Conservation (phyloP, 2,329 filamentous ascomycete species). For the Diaporthe citriasiana region DNA sequence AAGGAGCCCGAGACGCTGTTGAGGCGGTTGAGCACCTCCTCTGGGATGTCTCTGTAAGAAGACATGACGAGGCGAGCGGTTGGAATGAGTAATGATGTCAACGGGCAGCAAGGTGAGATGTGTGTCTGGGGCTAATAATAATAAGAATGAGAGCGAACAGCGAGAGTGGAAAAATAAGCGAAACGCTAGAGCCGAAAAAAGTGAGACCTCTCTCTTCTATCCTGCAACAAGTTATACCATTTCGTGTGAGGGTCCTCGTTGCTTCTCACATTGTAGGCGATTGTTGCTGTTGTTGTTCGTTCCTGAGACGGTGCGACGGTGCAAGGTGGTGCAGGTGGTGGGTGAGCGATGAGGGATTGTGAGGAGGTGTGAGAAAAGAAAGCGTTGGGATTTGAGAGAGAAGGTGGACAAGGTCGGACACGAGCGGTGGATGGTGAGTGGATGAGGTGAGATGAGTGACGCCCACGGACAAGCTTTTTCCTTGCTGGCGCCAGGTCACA, state of each 20-base stretch:
- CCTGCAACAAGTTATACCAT: conserved; percentile 6
- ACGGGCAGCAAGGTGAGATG: neutral
- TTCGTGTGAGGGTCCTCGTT: conserved; percentile 7
- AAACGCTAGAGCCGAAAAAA: conserved; percentile 17
- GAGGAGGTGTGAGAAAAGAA: too few species aligned
- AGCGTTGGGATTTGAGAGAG: neutral
- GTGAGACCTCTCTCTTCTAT: conserved; percentile 14
- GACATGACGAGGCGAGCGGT: conserved; percentile 26
- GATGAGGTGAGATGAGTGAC: neutral
- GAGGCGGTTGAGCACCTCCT: conserved; percentile 40
- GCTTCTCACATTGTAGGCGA: conserved; percentile 29
- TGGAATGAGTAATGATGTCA: conserved; percentile 17
- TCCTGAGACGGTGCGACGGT: conserved; percentile 28
- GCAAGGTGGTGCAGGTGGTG: neutral
- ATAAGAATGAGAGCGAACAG: neutral
- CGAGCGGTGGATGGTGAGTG: neutral
- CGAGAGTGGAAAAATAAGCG: conserved; percentile 12
- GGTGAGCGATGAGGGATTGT: too few species aligned
- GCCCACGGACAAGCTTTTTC: conserved; percentile 22
- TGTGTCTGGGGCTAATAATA: conserved; percentile 19
- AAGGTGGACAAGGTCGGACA: neutral
- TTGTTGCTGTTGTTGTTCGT: neutral
- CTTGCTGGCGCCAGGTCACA: conserved; percentile 29
- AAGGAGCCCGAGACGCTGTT: conserved; percentile 30
- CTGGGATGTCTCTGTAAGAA: conserved; percentile 35